Conservation (phyloP, 192 early-diverging fungal species). For the Entomortierella beljakovae region DNA sequence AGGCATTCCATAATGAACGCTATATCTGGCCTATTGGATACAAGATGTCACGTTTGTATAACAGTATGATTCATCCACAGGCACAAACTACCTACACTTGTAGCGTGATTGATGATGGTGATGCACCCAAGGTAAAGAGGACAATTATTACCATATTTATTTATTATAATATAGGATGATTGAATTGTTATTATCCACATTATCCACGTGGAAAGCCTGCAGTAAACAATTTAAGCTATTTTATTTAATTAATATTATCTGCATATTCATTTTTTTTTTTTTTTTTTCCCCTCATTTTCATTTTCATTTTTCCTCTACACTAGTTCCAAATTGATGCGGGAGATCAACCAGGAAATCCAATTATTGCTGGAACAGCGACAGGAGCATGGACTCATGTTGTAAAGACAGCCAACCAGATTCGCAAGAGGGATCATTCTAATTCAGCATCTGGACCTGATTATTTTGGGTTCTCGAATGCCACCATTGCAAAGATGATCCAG, state of each 20-base stretch:
- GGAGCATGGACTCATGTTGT: constrained; percentile 92
- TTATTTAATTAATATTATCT: too few species aligned
- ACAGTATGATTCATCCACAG: constrained; percentile 64
- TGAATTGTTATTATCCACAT: too few species aligned
- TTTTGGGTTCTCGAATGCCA: constrained; percentile 90
- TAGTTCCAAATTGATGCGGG: constrained; percentile 86
- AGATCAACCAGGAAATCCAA: constrained; percentile 76
- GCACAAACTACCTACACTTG: constrained; percentile 74
- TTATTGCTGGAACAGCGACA: constrained; percentile 83
- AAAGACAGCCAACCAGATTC: constrained; percentile 81
- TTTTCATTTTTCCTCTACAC: constrained; percentile 25
- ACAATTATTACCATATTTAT: neutral
- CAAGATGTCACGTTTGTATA: constrained; percentile 62
- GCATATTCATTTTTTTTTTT: too few species aligned
- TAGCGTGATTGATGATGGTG: constrained; percentile 86
- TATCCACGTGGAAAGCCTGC: too few species aligned
- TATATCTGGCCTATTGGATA: constrained; percentile 96
- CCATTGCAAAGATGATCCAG: constrained; percentile 88
- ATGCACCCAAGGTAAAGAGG: constrained; percentile 64
- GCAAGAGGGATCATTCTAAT: constrained; percentile 81
- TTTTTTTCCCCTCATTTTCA: neutral
- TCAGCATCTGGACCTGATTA: constrained; percentile 91
- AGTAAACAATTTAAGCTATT: too few species aligned
- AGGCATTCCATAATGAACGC: constrained; percentile 87
- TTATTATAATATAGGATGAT: too few species aligned